Evolutionary conservation across 2,329 filamentous ascomycete species (phyloP), one percentile per base, ranked within the genome.

Genomic region (Keithomyces neogunnii): DNA sequence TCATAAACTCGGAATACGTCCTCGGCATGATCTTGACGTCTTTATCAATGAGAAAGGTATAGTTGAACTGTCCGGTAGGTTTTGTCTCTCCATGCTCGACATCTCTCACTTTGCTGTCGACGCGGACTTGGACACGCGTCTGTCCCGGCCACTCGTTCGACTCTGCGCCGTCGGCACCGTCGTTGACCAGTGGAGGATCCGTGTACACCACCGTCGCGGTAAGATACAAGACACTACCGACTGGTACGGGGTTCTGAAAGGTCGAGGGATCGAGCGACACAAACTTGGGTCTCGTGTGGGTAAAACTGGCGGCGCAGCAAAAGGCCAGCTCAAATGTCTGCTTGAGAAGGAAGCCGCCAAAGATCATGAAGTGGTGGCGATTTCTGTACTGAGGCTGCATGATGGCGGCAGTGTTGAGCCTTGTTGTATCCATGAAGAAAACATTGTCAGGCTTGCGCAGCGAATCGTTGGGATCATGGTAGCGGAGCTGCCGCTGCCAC

Each of bases 311-410:
- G 0, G 60, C 62, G 30, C 62, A 64, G 33, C 62, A 64, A 29
- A 64, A 64, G 0, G 62, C 62, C 5, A 64, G 52, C 53, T 64
- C 62, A 19, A 64, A 64, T 0, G 62, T 64, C 43, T 64, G 62
- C 51, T 64, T 64, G 2, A 64, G 50, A 31, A 63, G 62, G 30
- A 63, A 64, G 0, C 62, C 62, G 13, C 62, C 62, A 48, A 64
- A 64, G 5, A 64, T 62, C 62, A 64, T 64, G 3, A 57, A 60
- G 39, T 64, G 61, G 30, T 64, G 62, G 1, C 62, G 53, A 11
- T 64, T 64, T 2, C 62, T 53, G 11, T 60, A 63, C 13, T 64
- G 62, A 1, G 62, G 62, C 8, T 64, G 62, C 62, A 64, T 64
- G 1, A 64, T 64, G 2, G 59, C 55, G 3, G 62, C 62, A 0